Evolutionary conservation across 306 rosid species (phyloP), one percentile per base, ranked within the genome.

Genomic region (Canavalia ensiformis): DNA sequence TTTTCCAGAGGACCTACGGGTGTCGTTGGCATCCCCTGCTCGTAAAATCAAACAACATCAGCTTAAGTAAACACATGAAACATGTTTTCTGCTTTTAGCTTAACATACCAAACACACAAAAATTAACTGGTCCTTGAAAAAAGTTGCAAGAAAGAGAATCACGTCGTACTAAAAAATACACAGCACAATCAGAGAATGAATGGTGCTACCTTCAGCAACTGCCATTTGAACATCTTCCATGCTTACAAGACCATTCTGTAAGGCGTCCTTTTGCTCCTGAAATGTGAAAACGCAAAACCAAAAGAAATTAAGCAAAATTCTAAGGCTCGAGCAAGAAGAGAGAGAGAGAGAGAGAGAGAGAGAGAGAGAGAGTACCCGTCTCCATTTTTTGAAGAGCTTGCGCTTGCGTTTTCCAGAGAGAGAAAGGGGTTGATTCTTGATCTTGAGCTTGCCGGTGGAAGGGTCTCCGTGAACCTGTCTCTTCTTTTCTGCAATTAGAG

Each of bases 181-280:
- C 0, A 25, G 37, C 2, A 28, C 0, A 33, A 9, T 33, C 1
- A 10, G 25, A 74, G 18, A 47, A 31, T 13, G 45, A 75, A 72
- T 8, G 33, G 5, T 2, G 33, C 5, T 87, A 92, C 97, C 98
- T 85, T 90, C 88, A 55, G 95, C 89, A 62, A 89, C 94, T 29
- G 92, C 91, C 97, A 91, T 93, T 88, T 95, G 93, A 74, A 93
- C 93, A 74, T 91, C 97, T 88, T 92, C 90, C 91, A 95, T 87
- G 82, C 77, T 91, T 18, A 89, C 59, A 28, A 91, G 80, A 30
- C 97, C 97, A 80, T 87, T 87, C 76, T 80, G 68, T 67, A 88
- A 30, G 42, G 97, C 97, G 8, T 88, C 94, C 75, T 90, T 93
- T 82, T 91, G 97, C 4, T 92, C 97, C 98, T 94, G 34, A 70